Base-by-base conservation (phyloP, 129 eudicot genomes). In the Artemisia argyi region DNA sequence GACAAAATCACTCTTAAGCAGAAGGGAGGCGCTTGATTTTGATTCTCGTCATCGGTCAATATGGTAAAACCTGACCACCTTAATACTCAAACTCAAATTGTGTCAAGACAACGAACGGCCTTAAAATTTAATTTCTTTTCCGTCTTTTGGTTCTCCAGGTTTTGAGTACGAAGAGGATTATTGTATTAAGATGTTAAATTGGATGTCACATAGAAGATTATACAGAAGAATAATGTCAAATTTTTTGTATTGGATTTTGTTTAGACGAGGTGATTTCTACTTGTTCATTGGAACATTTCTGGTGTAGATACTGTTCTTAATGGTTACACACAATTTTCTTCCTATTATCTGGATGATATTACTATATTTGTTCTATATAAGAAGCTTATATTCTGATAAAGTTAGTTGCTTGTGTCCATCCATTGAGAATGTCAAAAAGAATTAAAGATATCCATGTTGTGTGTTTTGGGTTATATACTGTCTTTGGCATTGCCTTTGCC, bases 1-100 rank as follows among this genome's bases (percentile, higher is more conserved):
- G 98, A 93, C 87, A 93, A 93, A 83, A 93, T 93, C 57, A 93
- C 98, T 30, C 96, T 93, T 32, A 93, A 93, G 83, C 98, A 93
- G 82, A 93, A 93, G 82, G 98, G 98, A 74, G 92, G 89, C 15
- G 81, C 81, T 75, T 92, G 76, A 89, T 57, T 72, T 51, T 32
- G 18, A 49, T 47, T 52, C 72, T 6, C n/a, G 5, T 24, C 66
- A 11, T n/a, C 46, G 8, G 3, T 32, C 5, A 10, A 53, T 16
- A 19, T 39, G 46, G 80, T 74, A 58, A 59, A 56, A 48, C 26
- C n/a, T 0, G 4, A 20, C 1, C 35, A 58, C 42, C 46, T 59
- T 14, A 52, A 9, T 15, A 52, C 50, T 63, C n/a, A 5, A 24
- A 57, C 9, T 28, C 32, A 11, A 20, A 58, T 58, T 58, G 63